phyloP scores from a whole-genome alignment of 768 basidiomycete species.

The Tephrocybe rancida region DNA sequence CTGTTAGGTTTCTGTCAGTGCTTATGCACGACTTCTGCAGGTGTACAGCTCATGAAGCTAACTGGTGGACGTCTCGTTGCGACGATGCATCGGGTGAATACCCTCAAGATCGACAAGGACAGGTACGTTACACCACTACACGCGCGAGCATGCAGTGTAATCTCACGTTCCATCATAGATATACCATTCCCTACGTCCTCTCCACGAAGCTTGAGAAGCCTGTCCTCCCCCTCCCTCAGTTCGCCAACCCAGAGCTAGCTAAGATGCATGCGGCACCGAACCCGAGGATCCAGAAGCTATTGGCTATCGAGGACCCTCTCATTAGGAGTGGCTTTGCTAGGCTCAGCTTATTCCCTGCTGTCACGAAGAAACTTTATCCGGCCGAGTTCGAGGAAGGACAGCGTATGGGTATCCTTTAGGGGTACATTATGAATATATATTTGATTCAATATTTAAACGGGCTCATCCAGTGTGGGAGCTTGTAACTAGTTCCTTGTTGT shows the following conservation, averaged over 20 bases:
- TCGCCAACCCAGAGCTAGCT: constrained; percentile 19
- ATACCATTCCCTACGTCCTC: constrained; percentile 31
- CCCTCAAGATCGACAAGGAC: constrained; percentile 29
- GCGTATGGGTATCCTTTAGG: constrained; percentile 13
- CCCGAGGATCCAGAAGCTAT: constrained; percentile 23
- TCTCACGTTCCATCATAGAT: constrained; percentile 8
- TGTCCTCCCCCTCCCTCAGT: constrained; percentile 26
- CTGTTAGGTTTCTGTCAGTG: not conserved
- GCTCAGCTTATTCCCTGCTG: constrained; percentile 26
- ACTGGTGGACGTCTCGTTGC: constrained; percentile 30
- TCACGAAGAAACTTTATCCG: constrained; percentile 24
- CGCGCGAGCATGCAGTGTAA: not conserved
- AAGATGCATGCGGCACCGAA: constrained; percentile 27
- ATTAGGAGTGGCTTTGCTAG: constrained; percentile 28
- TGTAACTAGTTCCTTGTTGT: no score
- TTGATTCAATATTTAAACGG: not conserved
- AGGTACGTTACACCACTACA: constrained; percentile 16
- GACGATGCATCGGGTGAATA: constrained; percentile 31
- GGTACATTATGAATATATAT: not conserved
- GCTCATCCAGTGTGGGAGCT: no score
- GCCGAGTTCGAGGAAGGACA: constrained; percentile 14
- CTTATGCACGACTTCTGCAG: constrained; percentile 8
- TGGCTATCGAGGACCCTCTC: constrained; percentile 25
- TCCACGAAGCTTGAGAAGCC: constrained; percentile 28
- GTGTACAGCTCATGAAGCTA: constrained; percentile 30